Percentiles rank a stretch among this genome's conserved stretches.
Evolutionary conservation across 2,329 filamentous ascomycete species (phyloP).

Genomic region (Stemphylium vesicarium): DNA sequence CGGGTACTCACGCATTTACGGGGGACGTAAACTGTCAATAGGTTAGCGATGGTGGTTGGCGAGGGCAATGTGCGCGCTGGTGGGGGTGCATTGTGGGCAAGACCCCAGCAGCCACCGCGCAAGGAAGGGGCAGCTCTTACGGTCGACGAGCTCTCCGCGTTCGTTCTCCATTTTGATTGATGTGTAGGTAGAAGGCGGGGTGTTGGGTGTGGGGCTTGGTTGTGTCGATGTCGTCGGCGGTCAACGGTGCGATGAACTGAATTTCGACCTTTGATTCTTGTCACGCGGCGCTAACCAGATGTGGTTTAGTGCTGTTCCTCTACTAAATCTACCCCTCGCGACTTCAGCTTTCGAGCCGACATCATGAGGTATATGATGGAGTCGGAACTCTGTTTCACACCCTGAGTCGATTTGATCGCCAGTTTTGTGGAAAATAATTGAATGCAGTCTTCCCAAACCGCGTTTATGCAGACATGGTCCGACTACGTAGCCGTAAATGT

Average conservation of each 20-base stretch:
- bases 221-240: constrained; percentile 31
- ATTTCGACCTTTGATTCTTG: constrained; percentile 24
- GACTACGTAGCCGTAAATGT: not conserved
- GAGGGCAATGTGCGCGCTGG: constrained; percentile 57
- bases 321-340: not conserved
- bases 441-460: no score
- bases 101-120: not conserved
- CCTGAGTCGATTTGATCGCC: no score
- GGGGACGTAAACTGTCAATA: constrained; percentile 38
- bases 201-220: constrained; percentile 34
- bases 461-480: no score
- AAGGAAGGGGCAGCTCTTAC: constrained; percentile 22
- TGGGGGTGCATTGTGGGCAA: not conserved
- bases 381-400: no score
- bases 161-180: constrained; percentile 95
- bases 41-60: constrained; percentile 22
- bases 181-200: constrained; percentile 35
- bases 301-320: not conserved
- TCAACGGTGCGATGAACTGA: constrained; percentile 18
- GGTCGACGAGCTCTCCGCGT: constrained; percentile 98
- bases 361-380: not conserved
- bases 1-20: constrained; percentile 51
- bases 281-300: not conserved
- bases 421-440: no score
- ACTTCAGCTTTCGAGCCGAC: no score